Evolutionary conservation across 2,329 filamentous ascomycete species (phyloP).

Genomic region (Fusarium concolor): DNA sequence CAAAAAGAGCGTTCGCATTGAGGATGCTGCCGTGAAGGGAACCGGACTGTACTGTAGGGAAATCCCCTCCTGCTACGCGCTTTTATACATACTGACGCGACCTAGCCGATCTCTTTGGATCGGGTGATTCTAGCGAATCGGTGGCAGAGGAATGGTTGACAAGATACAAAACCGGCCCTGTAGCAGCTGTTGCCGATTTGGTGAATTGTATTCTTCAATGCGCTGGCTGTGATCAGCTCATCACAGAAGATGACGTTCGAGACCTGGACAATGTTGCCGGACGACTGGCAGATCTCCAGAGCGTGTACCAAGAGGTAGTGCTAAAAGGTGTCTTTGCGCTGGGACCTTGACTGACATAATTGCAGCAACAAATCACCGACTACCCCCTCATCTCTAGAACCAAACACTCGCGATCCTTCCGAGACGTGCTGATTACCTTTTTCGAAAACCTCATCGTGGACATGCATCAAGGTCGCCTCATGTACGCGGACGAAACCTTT

Average conservation of each 20-base stretch:
- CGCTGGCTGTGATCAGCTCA: constrained; percentile 82
- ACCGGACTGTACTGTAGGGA: constrained; percentile 66
- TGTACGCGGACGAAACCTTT: constrained; percentile 81
- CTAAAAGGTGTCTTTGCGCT: neutral
- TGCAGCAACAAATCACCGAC: constrained; percentile 80
- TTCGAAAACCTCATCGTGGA: constrained; percentile 81
- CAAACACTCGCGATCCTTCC: constrained; percentile 81
- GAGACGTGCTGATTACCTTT: constrained; percentile 80
- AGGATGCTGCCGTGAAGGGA: constrained; percentile 60
- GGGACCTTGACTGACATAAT: constrained; percentile 43
- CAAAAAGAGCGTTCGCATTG: constrained; percentile 67
- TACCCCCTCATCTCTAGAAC: constrained; percentile 90
- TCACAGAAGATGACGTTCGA: constrained; percentile 85
- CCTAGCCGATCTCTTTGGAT: constrained; percentile 72
- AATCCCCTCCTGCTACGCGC: neutral
- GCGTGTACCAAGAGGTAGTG: constrained; percentile 81
- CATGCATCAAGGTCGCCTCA: constrained; percentile 81
- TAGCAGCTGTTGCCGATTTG: constrained; percentile 68
- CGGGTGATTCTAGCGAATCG: constrained; percentile 65
- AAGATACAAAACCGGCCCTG: constrained; percentile 66
- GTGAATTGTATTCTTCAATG: constrained; percentile 76
- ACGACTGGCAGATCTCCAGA: constrained; percentile 85
- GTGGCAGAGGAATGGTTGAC: constrained; percentile 71
- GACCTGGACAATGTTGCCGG: constrained; percentile 89
- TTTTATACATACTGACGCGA: constrained; percentile 36